Percentiles rank a stretch among this genome's conserved stretches.
These are phyloP conservation scores for Neurospora discreta DNA, from an alignment of 495 filamentous ascomycete species.

Conservation along the genomic window DNA sequence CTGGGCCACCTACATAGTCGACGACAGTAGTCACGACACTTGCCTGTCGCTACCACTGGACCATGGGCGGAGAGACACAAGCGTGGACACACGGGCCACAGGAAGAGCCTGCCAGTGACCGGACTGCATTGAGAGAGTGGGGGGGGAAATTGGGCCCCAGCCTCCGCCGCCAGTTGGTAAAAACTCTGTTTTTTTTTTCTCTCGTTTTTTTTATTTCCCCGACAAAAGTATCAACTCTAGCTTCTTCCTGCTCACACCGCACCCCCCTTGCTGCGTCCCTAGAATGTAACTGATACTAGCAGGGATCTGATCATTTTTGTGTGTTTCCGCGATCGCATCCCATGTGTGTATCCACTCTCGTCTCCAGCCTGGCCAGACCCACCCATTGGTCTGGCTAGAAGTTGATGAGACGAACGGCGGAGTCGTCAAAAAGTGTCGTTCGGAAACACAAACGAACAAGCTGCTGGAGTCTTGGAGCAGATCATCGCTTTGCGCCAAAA, in stretches of 20 bases:
- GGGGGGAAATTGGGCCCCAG: neutral
- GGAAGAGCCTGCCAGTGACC: neutral
- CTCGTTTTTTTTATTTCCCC: neutral
- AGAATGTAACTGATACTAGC: neutral
- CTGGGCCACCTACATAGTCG: neutral
- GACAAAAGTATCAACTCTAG: neutral
- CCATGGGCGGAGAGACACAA: neutral
- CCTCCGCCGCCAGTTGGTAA: neutral
- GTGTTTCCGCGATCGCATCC: neutral
- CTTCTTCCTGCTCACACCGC: neutral
- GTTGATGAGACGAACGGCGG: neutral
- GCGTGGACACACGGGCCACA: neutral
- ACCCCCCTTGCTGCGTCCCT: neutral
- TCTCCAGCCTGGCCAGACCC: neutral
- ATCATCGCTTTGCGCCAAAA: neutral
- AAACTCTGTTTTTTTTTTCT: slow-evolving; percentile 1
- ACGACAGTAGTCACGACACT: neutral
- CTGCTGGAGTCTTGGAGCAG: neutral
- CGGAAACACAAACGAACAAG: neutral
- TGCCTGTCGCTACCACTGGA: neutral
- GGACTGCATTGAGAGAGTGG: neutral
- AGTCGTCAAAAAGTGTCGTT: neutral
- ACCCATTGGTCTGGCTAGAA: neutral
- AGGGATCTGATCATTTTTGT: neutral
- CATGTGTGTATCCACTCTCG: neutral